Conservation (phyloP, 768 basidiomycete species). For the Stropharia rugosoannulata region DNA sequence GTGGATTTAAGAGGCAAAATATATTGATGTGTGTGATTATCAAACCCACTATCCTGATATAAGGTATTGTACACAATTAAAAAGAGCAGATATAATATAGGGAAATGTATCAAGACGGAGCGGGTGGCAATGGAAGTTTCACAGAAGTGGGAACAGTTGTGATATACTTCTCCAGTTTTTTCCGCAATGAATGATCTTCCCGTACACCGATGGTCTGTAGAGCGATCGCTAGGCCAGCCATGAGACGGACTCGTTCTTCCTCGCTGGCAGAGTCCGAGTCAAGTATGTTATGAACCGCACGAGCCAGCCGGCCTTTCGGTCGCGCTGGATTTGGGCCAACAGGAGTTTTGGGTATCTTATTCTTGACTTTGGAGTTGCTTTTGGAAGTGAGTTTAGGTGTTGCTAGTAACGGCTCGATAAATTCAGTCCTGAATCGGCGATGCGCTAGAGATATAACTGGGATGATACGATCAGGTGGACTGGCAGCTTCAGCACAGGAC, state of each 20-base stretch:
- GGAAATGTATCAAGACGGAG: background rate
- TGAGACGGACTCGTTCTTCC: slow-evolving; percentile 45
- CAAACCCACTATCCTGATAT: too few relatives aligned
- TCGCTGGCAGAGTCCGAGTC: slow-evolving; percentile 48
- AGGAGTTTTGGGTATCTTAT: slow-evolving; percentile 44
- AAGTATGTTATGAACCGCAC: slow-evolving; percentile 63
- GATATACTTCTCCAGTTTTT: slow-evolving; percentile 61
- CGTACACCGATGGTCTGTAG: slow-evolving; percentile 57
- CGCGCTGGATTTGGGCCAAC: slow-evolving; percentile 37
- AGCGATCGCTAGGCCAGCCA: slow-evolving; percentile 47
- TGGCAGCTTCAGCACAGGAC: slow-evolving; percentile 74
- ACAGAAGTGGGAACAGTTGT: slow-evolving; percentile 16
- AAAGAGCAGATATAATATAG: background rate
- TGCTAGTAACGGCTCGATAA: slow-evolving; percentile 66
- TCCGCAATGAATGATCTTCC: slow-evolving; percentile 65
- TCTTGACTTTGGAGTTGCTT: slow-evolving; percentile 49
- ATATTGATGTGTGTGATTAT: too few relatives aligned
- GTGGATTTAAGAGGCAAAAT: background rate
- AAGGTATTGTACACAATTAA: background rate
- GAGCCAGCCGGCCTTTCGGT: slow-evolving; percentile 68
- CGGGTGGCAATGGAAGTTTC: background rate
- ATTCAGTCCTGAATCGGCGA: slow-evolving; percentile 70
- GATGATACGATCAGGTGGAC: slow-evolving; percentile 63
- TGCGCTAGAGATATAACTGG: slow-evolving; percentile 63
- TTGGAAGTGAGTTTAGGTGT: slow-evolving; percentile 67